phyloP scores from a whole-genome alignment of 768 basidiomycete genomes.

The Termitomyces heimii region DNA sequence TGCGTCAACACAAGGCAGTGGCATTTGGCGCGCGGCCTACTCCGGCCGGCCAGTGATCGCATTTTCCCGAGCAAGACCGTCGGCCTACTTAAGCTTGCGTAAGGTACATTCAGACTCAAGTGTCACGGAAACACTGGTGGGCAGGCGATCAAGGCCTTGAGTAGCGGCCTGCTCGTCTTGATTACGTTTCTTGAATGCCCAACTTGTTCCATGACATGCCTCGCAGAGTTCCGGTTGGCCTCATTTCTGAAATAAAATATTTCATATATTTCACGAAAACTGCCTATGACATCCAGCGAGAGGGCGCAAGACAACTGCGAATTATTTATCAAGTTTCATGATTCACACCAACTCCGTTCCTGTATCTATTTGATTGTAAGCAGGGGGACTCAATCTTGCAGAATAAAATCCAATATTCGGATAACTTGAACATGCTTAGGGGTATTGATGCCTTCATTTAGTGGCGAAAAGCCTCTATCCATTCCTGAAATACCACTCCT shows the following conservation, averaged over 20 bases:
- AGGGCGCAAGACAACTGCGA: background rate
- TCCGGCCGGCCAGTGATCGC: slow-evolving; percentile 13
- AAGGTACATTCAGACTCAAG: too few species aligned
- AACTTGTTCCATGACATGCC: background rate
- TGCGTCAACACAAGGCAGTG: slow-evolving; percentile 26
- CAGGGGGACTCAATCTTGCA: background rate
- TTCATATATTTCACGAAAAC: background rate
- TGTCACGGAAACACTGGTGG: too few species aligned
- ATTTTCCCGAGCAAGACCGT: background rate
- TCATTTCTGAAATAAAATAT: background rate
- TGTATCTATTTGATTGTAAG: background rate
- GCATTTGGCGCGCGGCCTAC: slow-evolving; percentile 8
- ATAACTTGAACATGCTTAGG: too few species aligned
- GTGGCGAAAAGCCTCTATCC: background rate
- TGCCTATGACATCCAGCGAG: background rate
- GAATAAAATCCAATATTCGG: too few species aligned
- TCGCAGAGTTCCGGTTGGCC: background rate
- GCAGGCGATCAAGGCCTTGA: background rate
- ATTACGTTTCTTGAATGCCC: too few species aligned
- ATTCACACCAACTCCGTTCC: background rate
- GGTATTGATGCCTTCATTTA: too few species aligned
- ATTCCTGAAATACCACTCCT: background rate
- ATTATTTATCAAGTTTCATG: background rate
- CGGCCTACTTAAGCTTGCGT: too few species aligned
- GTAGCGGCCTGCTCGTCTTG: background rate